These are phyloP conservation scores for Ceriops decandra DNA, from an alignment of 345 rosid species.

Conservation along the genomic window DNA sequence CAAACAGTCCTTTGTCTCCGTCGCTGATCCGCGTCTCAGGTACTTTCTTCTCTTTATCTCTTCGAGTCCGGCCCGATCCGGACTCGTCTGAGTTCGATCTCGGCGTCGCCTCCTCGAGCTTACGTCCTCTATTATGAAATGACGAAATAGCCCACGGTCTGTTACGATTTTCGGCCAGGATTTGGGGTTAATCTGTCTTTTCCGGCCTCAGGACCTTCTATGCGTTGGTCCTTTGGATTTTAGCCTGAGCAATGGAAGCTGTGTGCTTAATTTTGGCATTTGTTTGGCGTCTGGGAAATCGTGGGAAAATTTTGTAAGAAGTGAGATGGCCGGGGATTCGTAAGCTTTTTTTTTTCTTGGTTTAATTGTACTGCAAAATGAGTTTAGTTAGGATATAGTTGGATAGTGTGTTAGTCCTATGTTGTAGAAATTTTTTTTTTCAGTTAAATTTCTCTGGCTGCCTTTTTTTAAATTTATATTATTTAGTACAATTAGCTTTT, in stretches of 20 bases:
- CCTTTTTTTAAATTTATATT: too few species aligned
- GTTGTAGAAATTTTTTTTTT: too few species aligned
- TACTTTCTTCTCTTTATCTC: slow-evolving; percentile 12
- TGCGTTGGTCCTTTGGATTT: not conserved
- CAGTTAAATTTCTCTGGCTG: too few species aligned
- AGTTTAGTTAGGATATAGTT: too few species aligned
- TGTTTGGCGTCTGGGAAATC: slow-evolving; percentile 17
- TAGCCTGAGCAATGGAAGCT: not conserved
- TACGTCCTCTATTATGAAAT: not conserved
- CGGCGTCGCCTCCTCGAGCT: not conserved
- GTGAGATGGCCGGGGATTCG: not conserved
- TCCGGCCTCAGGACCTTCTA: not conserved
- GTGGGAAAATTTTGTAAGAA: not conserved
- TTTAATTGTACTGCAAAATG: too few species aligned
- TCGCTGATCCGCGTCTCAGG: slow-evolving; percentile 34
- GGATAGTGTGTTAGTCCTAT: not conserved
- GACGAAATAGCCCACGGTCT: not conserved
- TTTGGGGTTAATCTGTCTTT: slow-evolving; percentile 5
- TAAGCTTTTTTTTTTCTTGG: not conserved
- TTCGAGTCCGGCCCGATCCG: slow-evolving; percentile 2
- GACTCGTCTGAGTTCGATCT: slow-evolving; percentile 27
- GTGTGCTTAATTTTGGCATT: slow-evolving; percentile 6
- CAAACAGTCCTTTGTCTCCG: slow-evolving; percentile 10
- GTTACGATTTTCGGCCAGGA: not conserved
- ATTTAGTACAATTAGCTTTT: too few species aligned